Evolutionary conservation across 768 basidiomycete species (phyloP).

Genomic region (Serpula lacrymans): DNA sequence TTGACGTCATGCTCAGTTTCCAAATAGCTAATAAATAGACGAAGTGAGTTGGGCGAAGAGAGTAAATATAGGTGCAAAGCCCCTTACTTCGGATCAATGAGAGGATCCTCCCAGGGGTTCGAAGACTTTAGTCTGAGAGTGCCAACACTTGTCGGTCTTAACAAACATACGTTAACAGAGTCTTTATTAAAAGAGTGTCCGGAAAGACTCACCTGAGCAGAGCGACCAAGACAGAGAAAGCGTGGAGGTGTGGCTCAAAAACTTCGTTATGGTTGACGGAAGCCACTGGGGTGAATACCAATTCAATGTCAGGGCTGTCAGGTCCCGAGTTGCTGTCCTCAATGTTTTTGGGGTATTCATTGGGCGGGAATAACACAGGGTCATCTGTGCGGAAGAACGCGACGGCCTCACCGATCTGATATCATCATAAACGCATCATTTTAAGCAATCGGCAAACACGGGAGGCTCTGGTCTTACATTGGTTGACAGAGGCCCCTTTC

Average conservation of each 20-base stretch:
- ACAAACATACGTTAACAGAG: neutral
- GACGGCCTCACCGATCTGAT: slow-evolving; percentile 24
- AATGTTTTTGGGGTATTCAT: slow-evolving; percentile 22
- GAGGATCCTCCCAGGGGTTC: slow-evolving; percentile 38
- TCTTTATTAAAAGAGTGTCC: no score
- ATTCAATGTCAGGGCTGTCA: slow-evolving; percentile 26
- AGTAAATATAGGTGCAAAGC: no score
- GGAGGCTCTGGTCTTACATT: slow-evolving; percentile 39
- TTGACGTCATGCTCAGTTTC: slow-evolving; percentile 37
- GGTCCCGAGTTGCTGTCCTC: slow-evolving; percentile 28
- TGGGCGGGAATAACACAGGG: slow-evolving; percentile 24
- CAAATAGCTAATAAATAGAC: slow-evolving; percentile 40
- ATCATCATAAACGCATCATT: no score
- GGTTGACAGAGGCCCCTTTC: slow-evolving; percentile 47
- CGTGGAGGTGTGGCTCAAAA: slow-evolving; percentile 10
- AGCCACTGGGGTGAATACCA: slow-evolving; percentile 14
- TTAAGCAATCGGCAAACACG: slow-evolving; percentile 1
- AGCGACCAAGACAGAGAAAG: slow-evolving; percentile 12
- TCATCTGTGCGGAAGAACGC: slow-evolving; percentile 32
- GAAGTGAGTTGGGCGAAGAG: no score
- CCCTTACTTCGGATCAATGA: slow-evolving; percentile 42
- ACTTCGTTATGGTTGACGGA: neutral
- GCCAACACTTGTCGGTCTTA: slow-evolving; percentile 44
- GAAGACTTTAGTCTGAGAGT: slow-evolving; percentile 37
- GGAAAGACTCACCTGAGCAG: slow-evolving; percentile 27